Base-by-base conservation (phyloP, 192 early-diverging fungal genomes). In the Lobosporangium transversale region DNA sequence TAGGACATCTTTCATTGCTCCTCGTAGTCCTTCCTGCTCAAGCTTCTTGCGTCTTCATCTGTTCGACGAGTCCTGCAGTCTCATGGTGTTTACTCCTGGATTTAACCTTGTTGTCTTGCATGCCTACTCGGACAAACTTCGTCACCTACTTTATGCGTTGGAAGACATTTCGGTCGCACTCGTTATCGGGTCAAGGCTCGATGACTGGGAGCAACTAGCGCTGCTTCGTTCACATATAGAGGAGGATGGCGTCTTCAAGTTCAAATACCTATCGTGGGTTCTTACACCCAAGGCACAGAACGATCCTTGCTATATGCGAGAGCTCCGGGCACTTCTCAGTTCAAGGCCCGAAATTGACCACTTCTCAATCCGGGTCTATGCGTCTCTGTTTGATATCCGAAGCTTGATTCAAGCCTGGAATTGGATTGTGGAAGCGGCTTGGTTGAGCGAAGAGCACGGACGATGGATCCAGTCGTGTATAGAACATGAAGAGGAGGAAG, bases 401-500 rank as follows among this genome's bases (percentile, higher is more conserved):
- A 29, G 18, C 1, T 17, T 66, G 37, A 49, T 66, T 45, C 44
- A 44, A 0, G 3, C 43, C 12, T 66, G 63, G 63, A 66, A 66
- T 14, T 36, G 43, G 31, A 20, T 66, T 15, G 43, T 56, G 5
- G 53, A 20, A 0, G 50, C 42, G 11, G 53, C 63, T 0, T 56
- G 32, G n/a, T 49, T 66, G 63, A 66, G 23, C 18, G 63, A 66
- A 11, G 62, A 66, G 20, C 63, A 66, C 15, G 63, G 63, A 1
- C 53, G 53, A 24, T 66, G 63, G 63, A 66, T 66, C 4, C 63
- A 60, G n/a, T 7, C 58, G 9, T 60, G 58, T 49, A 33, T 60
- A 10, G 58, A 60, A 30, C 58, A 60, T 20, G 53, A 54, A 18
- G 17, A 35, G 3, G 53, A 35, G 7, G 53, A 33, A 10, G 26